Evolutionary conservation across 1,284 basidiomycete species (phyloP).

Genomic region (Sphagnurus paluster): DNA sequence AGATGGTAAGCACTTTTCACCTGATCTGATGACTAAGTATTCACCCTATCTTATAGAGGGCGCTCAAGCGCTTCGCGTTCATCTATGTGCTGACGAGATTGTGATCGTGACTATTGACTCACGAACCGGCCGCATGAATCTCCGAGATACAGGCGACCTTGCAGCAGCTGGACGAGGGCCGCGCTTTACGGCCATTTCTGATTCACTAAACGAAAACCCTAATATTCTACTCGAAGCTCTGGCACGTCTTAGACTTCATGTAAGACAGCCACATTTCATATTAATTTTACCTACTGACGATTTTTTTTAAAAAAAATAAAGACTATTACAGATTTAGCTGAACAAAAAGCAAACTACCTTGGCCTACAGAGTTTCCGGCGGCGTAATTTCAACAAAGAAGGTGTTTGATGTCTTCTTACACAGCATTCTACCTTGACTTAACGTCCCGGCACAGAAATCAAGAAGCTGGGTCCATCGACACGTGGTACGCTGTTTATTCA

Average conservation of each 20-base stretch:
- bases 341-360: constrained; percentile 75
- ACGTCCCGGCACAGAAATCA: constrained; percentile 45
- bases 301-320: constrained; percentile 33
- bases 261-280: constrained; percentile 33
- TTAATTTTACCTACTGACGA: neutral
- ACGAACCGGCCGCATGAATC: constrained; percentile 67
- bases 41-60: constrained; percentile 37
- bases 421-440: constrained; percentile 5
- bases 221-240: constrained; percentile 51
- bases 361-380: constrained; percentile 67
- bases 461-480: constrained; percentile 59
- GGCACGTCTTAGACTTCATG: constrained; percentile 53
- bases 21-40: neutral
- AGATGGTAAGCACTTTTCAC: constrained; percentile 44
- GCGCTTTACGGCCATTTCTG: constrained; percentile 54
- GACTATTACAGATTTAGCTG: constrained; percentile 74
- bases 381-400: constrained; percentile 66
- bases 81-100: constrained; percentile 71
- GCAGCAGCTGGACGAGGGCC: constrained; percentile 69
- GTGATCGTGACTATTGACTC: constrained; percentile 72
- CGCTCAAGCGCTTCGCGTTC: constrained; percentile 57
- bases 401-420: constrained; percentile 33
- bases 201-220: constrained; percentile 67
- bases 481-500: constrained; percentile 68
- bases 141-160: constrained; percentile 75